phyloP scores from a whole-genome alignment of 1,284 basidiomycete species.

The Irpex sp. region DNA sequence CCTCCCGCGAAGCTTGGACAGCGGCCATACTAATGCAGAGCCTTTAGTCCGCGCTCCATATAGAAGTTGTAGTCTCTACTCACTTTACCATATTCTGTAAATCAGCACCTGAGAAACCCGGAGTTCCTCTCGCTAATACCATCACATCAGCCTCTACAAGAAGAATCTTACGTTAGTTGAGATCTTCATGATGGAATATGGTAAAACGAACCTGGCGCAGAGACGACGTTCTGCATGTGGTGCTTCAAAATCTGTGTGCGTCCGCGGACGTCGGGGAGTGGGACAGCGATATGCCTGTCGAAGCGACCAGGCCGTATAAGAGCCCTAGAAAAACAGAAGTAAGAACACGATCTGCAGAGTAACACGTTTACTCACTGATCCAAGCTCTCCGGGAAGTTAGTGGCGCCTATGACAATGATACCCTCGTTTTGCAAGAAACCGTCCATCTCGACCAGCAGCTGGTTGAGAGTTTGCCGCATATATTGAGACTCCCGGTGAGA shows the following conservation, averaged over 20 bases:
- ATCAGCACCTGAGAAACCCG: slow-evolving; percentile 91
- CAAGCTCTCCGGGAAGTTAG: slow-evolving; percentile 91
- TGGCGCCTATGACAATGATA: slow-evolving; percentile 91
- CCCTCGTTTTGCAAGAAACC: slow-evolving; percentile 91
- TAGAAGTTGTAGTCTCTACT: slow-evolving; percentile 26
- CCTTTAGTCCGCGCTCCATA: not conserved
- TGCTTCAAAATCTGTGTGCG: slow-evolving; percentile 87
- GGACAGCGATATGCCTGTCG: slow-evolving; percentile 88
- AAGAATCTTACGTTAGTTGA: not conserved
- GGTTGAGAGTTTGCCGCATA: slow-evolving; percentile 91
- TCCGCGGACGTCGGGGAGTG: slow-evolving; percentile 84
- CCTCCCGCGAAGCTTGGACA: slow-evolving; percentile 87
- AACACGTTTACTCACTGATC: slow-evolving; percentile 60
- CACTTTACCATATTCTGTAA: slow-evolving; percentile 92
- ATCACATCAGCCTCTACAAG: slow-evolving; percentile 72
- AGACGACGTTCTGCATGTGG: slow-evolving; percentile 80
- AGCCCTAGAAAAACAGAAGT: slow-evolving; percentile 48
- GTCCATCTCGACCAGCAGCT: slow-evolving; percentile 93
- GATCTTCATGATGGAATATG: not conserved
- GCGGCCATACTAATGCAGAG: slow-evolving; percentile 67
- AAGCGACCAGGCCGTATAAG: slow-evolving; percentile 93
- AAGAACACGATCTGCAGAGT: slow-evolving; percentile 1
- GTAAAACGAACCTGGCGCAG: slow-evolving; percentile 46
- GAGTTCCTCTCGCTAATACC: slow-evolving; percentile 86
- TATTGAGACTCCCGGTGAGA: slow-evolving; percentile 85